Base-by-base conservation (phyloP, 768 basidiomycete species). In the Suillus cothurnatus region DNA sequence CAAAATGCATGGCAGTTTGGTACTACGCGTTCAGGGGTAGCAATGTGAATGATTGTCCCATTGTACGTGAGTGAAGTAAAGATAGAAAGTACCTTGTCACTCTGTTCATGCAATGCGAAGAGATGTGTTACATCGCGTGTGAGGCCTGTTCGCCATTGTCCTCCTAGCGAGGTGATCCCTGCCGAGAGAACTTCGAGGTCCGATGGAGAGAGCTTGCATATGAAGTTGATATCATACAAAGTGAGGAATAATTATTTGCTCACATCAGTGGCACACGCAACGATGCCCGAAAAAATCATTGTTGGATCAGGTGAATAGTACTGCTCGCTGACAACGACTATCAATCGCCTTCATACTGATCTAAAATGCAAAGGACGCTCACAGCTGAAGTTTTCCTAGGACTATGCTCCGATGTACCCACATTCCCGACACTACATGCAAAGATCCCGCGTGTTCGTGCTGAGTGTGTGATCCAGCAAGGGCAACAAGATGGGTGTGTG, bases 41-140 rank as follows among this genome's bases (percentile, higher is more conserved):
- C 61, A 26, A 5, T 3, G 56, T 50, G 57, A 41, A 23, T 17
- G 28, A 17, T 15, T 9, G 36, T n/a, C 12, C 12, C 15, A 36
- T 28, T 31, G 6, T 28, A 36, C 1, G 50, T 0, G 5, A 15
- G 14, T 1, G 26, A 39, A 52, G 4, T n/a, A 8, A 17, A 17
- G 1, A 39, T 1, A 21, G 14, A 60, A 72, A 59, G 64, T 85
- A 88, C 72, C 72, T 88, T 88, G 34, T 80, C 74, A 6, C 86
- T 86, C 3, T 80, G 79, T 0, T 72, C 59, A 61, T 80, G 77
- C 39, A 89, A 76, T 36, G 87, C 86, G 69, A 96, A 91, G 59
- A 97, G 84, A 73, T 97, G 95, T 0, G 95, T 96, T 26, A 94
- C 90, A 64, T 97, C 95, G 64, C 85, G 83, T 0, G 94, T 95